Conservation (phyloP, 2,329 filamentous ascomycete species). For the Gyromitra esculenta region DNA sequence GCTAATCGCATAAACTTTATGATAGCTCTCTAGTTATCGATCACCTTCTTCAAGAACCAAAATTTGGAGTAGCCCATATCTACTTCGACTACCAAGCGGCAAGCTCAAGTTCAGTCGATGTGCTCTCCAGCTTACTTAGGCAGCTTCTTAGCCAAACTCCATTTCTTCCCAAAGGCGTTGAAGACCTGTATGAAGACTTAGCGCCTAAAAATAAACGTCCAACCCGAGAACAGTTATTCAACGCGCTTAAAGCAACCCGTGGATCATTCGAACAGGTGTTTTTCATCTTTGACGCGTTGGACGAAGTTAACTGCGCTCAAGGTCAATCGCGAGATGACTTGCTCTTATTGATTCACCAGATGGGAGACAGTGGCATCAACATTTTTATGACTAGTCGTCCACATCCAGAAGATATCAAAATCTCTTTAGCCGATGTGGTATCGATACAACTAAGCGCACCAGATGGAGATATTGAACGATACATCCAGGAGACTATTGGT, state of each 20-base stretch:
- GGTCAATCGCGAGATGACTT: not conserved
- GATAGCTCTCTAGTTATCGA: constrained; percentile 14
- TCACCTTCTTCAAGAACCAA: not conserved
- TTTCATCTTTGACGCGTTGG: constrained; percentile 23
- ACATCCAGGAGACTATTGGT: not conserved
- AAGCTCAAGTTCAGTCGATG: not conserved
- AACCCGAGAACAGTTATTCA: not conserved
- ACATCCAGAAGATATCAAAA: not conserved
- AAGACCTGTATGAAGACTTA: constrained; percentile 3
- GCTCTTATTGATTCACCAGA: constrained; percentile 4
- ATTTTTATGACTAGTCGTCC: constrained; percentile 2
- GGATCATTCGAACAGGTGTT: not conserved
- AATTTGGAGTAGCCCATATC: constrained; percentile 20
- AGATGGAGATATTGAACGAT: not conserved
- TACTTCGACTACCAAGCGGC: constrained; percentile 31
- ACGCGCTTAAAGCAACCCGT: not conserved
- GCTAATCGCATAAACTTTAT: not conserved
- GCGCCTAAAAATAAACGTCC: not conserved
- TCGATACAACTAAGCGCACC: not conserved
- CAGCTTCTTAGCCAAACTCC: constrained; percentile 1
- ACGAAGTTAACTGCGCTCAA: constrained; percentile 3
- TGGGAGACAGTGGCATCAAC: constrained; percentile 2
- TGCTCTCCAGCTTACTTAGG: constrained; percentile 14
- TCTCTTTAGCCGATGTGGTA: not conserved
- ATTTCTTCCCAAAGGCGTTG: not conserved